A percentile compares a stretch with the other conserved stretches of the same genome.
Evolutionary conservation across 345 rosid species (phyloP).

Genomic region (Garcia nutans): DNA sequence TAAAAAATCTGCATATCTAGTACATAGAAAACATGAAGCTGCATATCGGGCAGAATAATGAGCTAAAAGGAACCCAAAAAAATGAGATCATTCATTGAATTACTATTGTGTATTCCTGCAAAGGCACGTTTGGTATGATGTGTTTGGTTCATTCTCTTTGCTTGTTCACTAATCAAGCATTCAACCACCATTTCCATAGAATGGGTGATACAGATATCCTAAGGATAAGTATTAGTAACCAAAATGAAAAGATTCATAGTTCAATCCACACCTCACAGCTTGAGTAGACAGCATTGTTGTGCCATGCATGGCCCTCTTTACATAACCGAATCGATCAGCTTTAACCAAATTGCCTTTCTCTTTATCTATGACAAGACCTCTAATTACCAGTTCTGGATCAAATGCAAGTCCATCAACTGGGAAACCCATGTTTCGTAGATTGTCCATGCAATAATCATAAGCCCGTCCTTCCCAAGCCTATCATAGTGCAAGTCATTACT

Average conservation of each 20-base stretch:
- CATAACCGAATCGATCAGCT: conserved; percentile 95
- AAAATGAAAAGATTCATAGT: conserved; percentile 9
- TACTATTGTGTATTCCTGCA: not conserved
- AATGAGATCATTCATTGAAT: not conserved
- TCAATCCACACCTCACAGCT: conserved; percentile 65
- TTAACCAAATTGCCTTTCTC: conserved; percentile 92
- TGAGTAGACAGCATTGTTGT: conserved; percentile 81
- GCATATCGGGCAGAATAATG: not conserved
- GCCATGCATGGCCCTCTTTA: conserved; percentile 96
- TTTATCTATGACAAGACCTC: conserved; percentile 98
- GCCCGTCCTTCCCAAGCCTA: conserved; percentile 99
- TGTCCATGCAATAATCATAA: conserved; percentile 93
- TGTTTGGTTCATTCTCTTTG: not conserved
- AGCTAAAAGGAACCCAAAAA: not conserved
- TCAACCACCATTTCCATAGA: not conserved
- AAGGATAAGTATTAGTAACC: conserved; percentile 6
- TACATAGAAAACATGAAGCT: not conserved
- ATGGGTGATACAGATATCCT: not conserved
- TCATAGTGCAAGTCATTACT: conserved; percentile 13
- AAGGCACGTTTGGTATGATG: not conserved
- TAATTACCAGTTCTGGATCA: conserved; percentile 86
- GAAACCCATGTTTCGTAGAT: conserved; percentile 76
- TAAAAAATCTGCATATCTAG: not conserved
- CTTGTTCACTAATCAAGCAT: not conserved
- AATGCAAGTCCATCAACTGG: conserved; percentile 90